Percentiles rank a stretch among this genome's conserved stretches.
These are phyloP conservation scores for Termitomyces heimii DNA, from an alignment of 768 basidiomycete species.

Conservation along the genomic window DNA sequence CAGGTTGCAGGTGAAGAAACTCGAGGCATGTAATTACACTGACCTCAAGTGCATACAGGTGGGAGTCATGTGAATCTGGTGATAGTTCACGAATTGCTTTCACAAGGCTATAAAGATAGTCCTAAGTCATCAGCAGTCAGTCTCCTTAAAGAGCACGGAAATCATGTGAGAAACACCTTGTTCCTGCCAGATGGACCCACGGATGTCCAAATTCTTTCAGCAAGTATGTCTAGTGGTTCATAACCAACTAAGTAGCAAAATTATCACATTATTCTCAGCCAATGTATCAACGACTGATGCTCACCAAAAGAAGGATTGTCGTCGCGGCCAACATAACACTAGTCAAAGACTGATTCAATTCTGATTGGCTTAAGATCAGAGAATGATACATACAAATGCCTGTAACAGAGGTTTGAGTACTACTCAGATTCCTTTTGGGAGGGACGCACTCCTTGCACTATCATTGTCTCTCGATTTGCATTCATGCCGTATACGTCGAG, in stretches of 20 bases:
- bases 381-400: constrained; percentile 41
- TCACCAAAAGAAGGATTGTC: constrained; percentile 88
- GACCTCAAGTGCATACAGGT: constrained; percentile 76
- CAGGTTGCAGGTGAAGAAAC: background rate
- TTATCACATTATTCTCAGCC: background rate
- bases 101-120: constrained; percentile 80
- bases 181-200: constrained; percentile 88
- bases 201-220: constrained; percentile 64
- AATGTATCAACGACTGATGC: constrained; percentile 12
- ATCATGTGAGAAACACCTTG: constrained; percentile 48
- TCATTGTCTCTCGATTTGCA: constrained; percentile 44
- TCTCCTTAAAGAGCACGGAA: background rate
- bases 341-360: background rate
- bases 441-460: constrained; percentile 46
- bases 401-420: constrained; percentile 18
- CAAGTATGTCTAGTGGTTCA: constrained; percentile 66
- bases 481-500: constrained; percentile 66
- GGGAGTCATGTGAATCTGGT: constrained; percentile 67
- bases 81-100: constrained; percentile 69
- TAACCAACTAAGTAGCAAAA: constrained; percentile 61
- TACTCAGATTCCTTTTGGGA: background rate
- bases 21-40: constrained; percentile 6
- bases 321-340: constrained; percentile 85
- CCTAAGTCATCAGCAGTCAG: constrained; percentile 35
- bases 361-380: background rate